Percentiles rank a stretch among this genome's conserved stretches.
These are phyloP conservation scores for Retiboletus fuscus DNA, from an alignment of 1,284 basidiomycete genomes.

Conservation along the genomic window DNA sequence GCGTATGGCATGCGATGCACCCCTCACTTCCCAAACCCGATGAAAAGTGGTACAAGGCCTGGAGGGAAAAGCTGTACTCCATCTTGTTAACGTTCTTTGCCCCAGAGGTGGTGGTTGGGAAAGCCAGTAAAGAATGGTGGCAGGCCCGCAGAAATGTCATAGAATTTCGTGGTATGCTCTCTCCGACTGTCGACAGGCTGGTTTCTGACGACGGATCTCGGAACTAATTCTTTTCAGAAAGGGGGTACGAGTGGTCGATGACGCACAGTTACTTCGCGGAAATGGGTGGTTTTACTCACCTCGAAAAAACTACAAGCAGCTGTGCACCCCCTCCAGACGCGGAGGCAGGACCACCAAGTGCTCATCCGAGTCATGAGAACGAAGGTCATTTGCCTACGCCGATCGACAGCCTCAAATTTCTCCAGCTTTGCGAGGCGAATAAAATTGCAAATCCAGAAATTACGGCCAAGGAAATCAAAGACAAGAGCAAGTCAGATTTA, in stretches of 20 bases:
- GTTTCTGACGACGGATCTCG: not conserved
- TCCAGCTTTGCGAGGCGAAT: no score
- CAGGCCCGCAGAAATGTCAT: not conserved
- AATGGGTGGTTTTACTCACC: not conserved
- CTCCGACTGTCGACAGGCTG: not conserved
- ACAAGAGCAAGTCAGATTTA: not conserved
- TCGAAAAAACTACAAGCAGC: no score
- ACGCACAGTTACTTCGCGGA: not conserved
- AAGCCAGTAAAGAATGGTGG: not conserved
- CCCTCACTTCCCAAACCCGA: not conserved
- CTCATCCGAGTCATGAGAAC: not conserved
- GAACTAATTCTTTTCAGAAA: not conserved
- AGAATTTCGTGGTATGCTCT: not conserved
- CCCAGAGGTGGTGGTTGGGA: not conserved
- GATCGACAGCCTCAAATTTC: not conserved
- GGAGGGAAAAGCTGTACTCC: not conserved
- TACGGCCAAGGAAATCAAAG: not conserved
- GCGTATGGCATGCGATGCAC: not conserved
- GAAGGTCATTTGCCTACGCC: not conserved
- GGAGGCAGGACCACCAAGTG: no score
- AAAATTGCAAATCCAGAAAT: slow-evolving; percentile 8
- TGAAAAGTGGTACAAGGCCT: not conserved
- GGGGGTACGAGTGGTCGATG: not conserved
- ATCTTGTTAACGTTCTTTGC: not conserved
- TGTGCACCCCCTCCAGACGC: no score